phyloP scores from a whole-genome alignment of 495 filamentous ascomycete genomes.

The Penicillium arizonense region DNA sequence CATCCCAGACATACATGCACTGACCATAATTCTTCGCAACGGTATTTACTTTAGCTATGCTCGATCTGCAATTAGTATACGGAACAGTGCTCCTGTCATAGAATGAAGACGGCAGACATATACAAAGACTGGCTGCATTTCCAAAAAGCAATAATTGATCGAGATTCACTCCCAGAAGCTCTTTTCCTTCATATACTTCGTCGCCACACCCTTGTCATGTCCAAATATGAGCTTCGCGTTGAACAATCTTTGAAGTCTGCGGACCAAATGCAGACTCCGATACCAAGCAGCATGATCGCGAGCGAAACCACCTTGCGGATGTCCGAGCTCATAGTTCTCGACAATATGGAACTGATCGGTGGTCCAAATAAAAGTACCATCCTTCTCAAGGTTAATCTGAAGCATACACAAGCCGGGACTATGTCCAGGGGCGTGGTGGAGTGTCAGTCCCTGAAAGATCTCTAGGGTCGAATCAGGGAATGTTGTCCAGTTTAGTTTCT shows the following conservation, averaged over 20 bases:
- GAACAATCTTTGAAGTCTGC: slow-evolving; percentile 32
- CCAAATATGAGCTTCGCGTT: slow-evolving; percentile 41
- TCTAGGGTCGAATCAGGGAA: slow-evolving; percentile 31
- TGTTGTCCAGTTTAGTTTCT: slow-evolving; percentile 34
- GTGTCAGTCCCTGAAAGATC: slow-evolving; percentile 34
- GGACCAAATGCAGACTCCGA: slow-evolving; percentile 38
- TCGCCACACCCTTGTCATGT: slow-evolving; percentile 28
- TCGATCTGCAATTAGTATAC: too few relatives aligned
- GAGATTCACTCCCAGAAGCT: too few relatives aligned
- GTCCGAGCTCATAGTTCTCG: slow-evolving; percentile 34
- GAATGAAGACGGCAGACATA: too few relatives aligned
- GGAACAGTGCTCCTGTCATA: too few relatives aligned
- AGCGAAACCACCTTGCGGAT: slow-evolving; percentile 43
- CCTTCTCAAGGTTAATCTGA: slow-evolving; percentile 37
- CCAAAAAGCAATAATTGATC: too few relatives aligned
- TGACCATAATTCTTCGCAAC: too few relatives aligned
- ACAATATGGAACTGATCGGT: slow-evolving; percentile 43
- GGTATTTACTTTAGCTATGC: too few relatives aligned
- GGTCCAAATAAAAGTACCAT: slow-evolving; percentile 45
- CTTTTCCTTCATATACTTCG: slow-evolving; percentile 17
- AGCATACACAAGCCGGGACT: slow-evolving; percentile 38
- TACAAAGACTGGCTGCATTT: too few relatives aligned
- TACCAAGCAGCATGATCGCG: slow-evolving; percentile 44
- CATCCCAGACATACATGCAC: too few relatives aligned
- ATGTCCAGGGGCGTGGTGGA: slow-evolving; percentile 41